Evolutionary conservation across 1,284 basidiomycete genomes (phyloP).

Genomic region (Amylostereum areolatum): DNA sequence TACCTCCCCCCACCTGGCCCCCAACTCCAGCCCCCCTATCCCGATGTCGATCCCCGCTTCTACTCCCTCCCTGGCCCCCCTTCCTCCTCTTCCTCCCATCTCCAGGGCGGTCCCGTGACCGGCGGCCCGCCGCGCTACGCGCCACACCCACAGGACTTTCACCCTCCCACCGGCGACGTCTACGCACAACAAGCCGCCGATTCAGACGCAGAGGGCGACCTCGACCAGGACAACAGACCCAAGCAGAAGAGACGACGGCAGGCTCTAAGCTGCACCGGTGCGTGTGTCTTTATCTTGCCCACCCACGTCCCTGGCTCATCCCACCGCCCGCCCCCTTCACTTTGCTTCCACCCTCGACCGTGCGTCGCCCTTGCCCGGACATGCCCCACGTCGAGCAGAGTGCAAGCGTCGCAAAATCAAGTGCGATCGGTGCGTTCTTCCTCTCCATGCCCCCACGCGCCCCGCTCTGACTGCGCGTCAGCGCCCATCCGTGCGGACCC

Average conservation of each 20-base stretch:
- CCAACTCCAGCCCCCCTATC: slow-evolving; percentile 10
- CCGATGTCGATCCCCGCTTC: slow-evolving; percentile 12
- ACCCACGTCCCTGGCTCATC: slow-evolving; percentile 1
- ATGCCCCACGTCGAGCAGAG: slow-evolving; percentile 29
- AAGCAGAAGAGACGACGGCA: slow-evolving; percentile 74
- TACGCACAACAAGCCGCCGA: slow-evolving; percentile 26
- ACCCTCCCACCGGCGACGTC: not conserved
- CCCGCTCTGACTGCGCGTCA: slow-evolving; percentile 18
- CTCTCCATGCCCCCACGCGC: slow-evolving; percentile 12
- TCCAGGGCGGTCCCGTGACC: not conserved
- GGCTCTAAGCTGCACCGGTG: slow-evolving; percentile 73
- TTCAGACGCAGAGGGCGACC: slow-evolving; percentile 42
- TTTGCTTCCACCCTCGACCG: not conserved
- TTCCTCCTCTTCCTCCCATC: not conserved
- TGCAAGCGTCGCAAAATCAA: slow-evolving; percentile 59
- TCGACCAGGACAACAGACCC: slow-evolving; percentile 38
- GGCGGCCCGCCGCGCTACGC: slow-evolving; percentile 1
- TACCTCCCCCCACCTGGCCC: slow-evolving; percentile 43
- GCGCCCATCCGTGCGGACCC: slow-evolving; percentile 50
- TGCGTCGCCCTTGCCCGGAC: slow-evolving; percentile 7
- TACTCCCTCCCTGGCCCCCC: no score
- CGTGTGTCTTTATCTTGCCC: slow-evolving; percentile 20
- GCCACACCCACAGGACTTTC: not conserved
- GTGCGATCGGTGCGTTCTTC: slow-evolving; percentile 45
- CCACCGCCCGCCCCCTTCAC: slow-evolving; percentile 1